Evolutionary conservation across 257 asterid species (phyloP).

Genomic region (Osmanthus fragrans): DNA sequence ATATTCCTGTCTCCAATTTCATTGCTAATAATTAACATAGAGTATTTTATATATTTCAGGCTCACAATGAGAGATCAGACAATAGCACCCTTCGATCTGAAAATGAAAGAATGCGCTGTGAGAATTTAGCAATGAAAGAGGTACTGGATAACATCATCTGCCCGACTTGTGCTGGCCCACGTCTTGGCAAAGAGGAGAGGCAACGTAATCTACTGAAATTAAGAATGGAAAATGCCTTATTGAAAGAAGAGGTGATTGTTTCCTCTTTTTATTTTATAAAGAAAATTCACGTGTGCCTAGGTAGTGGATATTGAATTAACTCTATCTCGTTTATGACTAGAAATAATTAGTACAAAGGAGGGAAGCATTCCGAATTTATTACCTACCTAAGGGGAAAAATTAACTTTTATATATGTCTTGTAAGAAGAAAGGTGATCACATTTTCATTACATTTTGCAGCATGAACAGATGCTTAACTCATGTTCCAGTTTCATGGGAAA

Average conservation of each 20-base stretch:
- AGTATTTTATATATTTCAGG: conserved; percentile 28
- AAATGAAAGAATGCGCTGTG: conserved; percentile 51
- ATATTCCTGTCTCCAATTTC: neutral
- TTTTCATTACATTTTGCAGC: conserved; percentile 32
- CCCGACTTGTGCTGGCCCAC: conserved; percentile 40
- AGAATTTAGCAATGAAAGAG: conserved; percentile 57
- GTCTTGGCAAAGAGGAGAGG: conserved; percentile 42
- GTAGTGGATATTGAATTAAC: neutral
- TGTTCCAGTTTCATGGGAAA: conserved; percentile 36
- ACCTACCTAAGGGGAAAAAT: neutral
- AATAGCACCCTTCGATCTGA: conserved; percentile 49
- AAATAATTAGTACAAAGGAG: too few relatives aligned
- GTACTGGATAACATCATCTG: conserved; percentile 43
- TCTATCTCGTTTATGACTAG: too few relatives aligned
- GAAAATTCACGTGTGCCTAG: neutral
- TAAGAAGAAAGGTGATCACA: neutral
- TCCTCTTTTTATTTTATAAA: neutral
- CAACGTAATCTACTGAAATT: conserved; percentile 33
- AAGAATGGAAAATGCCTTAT: conserved; percentile 48
- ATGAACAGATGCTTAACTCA: conserved; percentile 31
- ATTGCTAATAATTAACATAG: too few relatives aligned
- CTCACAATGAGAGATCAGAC: conserved; percentile 51
- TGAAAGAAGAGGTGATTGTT: conserved; percentile 51
- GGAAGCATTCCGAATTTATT: neutral
- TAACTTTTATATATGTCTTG: neutral